Percentiles rank a stretch among this genome's conserved stretches.
Conservation (phyloP, 2,329 filamentous ascomycete genomes). For the Fusarium mangiferae region DNA sequence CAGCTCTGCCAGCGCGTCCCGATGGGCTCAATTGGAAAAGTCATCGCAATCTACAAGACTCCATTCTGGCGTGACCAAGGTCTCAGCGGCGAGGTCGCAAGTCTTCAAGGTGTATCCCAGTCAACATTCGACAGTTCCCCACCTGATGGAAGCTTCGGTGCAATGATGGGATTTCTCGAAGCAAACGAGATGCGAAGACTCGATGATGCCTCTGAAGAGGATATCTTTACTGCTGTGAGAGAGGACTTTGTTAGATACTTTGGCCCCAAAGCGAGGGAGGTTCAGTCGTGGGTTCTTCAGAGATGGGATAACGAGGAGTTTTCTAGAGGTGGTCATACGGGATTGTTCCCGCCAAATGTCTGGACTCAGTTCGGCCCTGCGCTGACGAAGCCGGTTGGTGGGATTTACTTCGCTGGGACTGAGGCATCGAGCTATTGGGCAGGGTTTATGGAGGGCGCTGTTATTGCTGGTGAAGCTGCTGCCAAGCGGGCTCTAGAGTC, state of each 20-base stretch:
- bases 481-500: not conserved
- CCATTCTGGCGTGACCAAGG: not conserved
- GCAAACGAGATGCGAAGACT: not conserved
- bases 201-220: not conserved
- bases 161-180: not conserved
- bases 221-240: not conserved
- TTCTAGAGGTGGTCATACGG: not conserved
- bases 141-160: not conserved
- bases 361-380: not conserved
- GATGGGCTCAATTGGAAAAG: not conserved
- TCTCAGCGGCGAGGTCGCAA: not conserved
- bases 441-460: not conserved
- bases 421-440: not conserved
- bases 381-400: not conserved
- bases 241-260: not conserved
- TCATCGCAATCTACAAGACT: not conserved
- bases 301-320: not conserved
- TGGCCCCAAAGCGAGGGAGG: not conserved
- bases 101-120: not conserved
- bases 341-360: not conserved
- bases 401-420: not conserved
- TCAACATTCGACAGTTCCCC: not conserved
- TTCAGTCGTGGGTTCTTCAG: not conserved
- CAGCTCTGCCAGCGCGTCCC: not conserved
- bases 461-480: not conserved